phyloP scores from a whole-genome alignment of 176 grass and related monocot genomes.

The Elymus sibiricus region DNA sequence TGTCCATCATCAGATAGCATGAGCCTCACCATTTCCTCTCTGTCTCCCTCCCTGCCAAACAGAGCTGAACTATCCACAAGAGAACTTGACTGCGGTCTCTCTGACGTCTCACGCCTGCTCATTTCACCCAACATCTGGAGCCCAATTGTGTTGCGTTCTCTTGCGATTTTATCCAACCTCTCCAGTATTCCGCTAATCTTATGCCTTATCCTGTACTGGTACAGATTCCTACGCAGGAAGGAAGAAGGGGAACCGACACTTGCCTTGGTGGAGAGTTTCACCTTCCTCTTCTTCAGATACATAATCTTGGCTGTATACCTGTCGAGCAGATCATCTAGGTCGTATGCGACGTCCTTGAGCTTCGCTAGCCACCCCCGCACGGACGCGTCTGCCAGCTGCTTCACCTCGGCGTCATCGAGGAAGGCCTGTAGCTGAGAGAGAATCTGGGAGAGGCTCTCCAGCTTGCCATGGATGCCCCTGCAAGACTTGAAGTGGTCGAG shows the following conservation, averaged over 20 bases:
- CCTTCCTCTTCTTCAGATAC: conserved; percentile 28
- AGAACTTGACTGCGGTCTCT: conserved; percentile 52
- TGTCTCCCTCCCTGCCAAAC: conserved; percentile 65
- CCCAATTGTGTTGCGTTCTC: conserved; percentile 51
- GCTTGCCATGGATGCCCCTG: conserved; percentile 39
- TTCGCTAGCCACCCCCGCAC: conserved; percentile 60
- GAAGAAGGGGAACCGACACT: conserved; percentile 27
- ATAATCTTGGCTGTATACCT: conserved; percentile 33
- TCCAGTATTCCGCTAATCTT: conserved; percentile 49
- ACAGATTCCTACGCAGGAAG: conserved; percentile 34
- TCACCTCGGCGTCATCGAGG: conserved; percentile 71
- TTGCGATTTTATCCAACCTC: conserved; percentile 55
- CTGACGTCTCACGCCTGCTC: conserved; percentile 32
- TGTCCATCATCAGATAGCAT: conserved; percentile 45
- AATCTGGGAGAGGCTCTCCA: conserved; percentile 43
- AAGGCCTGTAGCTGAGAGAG: conserved; percentile 48
- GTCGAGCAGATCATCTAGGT: conserved; percentile 75
- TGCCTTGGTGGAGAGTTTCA: conserved; percentile 23
- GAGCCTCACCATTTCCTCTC: conserved; percentile 48
- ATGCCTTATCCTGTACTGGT: conserved; percentile 37
- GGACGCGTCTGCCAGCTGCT: conserved; percentile 45
- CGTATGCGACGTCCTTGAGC: conserved; percentile 63
- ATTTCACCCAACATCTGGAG: conserved; percentile 48
- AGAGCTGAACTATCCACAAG: conserved; percentile 57
- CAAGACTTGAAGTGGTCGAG: conserved; percentile 54